Conservation (phyloP, 805 yeast genomes). For the Jamesozyma jinghongensis region DNA sequence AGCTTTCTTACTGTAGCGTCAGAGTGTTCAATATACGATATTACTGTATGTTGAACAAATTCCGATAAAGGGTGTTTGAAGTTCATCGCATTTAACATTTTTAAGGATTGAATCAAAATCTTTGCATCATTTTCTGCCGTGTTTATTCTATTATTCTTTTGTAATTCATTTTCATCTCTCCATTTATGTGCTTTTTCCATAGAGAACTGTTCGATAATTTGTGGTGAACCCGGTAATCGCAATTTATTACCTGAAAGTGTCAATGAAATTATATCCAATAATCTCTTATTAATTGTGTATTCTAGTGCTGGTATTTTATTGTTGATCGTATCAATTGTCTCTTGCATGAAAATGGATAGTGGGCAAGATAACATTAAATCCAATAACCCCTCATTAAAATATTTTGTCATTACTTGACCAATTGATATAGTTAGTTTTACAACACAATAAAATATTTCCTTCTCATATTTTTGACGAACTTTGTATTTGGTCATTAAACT, state of each 20-base stretch:
- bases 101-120: slow-evolving; percentile 66
- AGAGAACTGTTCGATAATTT: slow-evolving; percentile 47
- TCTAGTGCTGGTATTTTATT: slow-evolving; percentile 68
- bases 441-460: slow-evolving; percentile 78
- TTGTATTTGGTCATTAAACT: slow-evolving; percentile 45
- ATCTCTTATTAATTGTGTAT: slow-evolving; percentile 54
- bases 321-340: slow-evolving; percentile 57
- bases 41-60: slow-evolving; percentile 72
- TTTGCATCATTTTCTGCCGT: slow-evolving; percentile 37
- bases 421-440: slow-evolving; percentile 76
- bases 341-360: slow-evolving; percentile 63
- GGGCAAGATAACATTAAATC: slow-evolving; percentile 74
- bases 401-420: slow-evolving; percentile 82
- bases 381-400: slow-evolving; percentile 65
- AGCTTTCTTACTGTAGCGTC: slow-evolving; percentile 66
- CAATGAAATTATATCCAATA: slow-evolving; percentile 59
- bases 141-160: slow-evolving; percentile 44
- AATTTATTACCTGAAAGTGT: slow-evolving; percentile 72
- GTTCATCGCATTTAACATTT: slow-evolving; percentile 60
- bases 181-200: slow-evolving; percentile 59
- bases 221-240: slow-evolving; percentile 81
- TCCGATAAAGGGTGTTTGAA: slow-evolving; percentile 73
- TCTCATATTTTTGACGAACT: slow-evolving; percentile 61
- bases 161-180: slow-evolving; percentile 59
- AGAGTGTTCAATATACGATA: slow-evolving; percentile 69